phyloP scores from a whole-genome alignment of 2,329 filamentous ascomycete species.

The Sclerotinia sclerotiorum region DNA sequence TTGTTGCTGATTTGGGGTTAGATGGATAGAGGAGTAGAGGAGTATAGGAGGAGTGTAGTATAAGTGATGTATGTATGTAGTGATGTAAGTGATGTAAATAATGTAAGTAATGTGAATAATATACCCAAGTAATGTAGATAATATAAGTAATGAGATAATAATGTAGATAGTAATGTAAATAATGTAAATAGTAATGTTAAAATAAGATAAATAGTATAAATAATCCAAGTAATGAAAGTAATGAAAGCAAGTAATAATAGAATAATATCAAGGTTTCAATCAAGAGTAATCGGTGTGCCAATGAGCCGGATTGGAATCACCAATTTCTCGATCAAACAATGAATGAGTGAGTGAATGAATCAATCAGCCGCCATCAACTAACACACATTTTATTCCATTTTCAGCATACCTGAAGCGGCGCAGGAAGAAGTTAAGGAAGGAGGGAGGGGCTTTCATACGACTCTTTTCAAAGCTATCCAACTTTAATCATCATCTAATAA shows the following conservation, averaged over 20 bases:
- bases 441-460: conserved; percentile 11
- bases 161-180: neutral
- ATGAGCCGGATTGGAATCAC: neutral
- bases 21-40: neutral
- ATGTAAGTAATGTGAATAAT: neutral
- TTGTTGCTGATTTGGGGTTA: conserved; percentile 1
- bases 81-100: neutral
- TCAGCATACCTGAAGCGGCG: conserved; percentile 19
- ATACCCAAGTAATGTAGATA: neutral
- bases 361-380: neutral
- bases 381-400: neutral
- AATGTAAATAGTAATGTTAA: neutral
- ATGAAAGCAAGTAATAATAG: neutral
- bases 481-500: conserved; percentile 5
- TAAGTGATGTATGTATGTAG: neutral
- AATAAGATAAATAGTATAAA: neutral
- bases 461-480: conserved; percentile 7
- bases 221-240: neutral
- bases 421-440: neutral
- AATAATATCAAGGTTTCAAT: neutral
- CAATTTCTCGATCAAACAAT: neutral
- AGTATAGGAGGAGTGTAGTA: neutral
- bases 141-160: too few relatives aligned
- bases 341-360: neutral
- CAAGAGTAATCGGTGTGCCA: neutral